These are phyloP conservation scores for Pythium apleroticum DNA, from an alignment of 352 stramenopile species.

Conservation along the genomic window DNA sequence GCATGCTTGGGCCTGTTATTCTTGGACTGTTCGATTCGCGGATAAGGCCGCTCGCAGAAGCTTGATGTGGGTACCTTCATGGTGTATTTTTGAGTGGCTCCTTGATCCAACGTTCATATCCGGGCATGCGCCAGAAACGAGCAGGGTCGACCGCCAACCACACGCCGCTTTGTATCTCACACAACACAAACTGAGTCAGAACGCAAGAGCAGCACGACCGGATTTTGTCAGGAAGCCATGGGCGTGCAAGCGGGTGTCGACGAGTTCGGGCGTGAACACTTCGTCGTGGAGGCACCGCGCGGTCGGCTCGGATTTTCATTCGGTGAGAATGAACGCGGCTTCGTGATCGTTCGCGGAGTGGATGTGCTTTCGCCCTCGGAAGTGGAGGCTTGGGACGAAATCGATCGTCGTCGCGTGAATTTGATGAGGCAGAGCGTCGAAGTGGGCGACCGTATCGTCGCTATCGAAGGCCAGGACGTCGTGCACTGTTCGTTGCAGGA, in stretches of 20 bases:
- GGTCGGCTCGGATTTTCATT: constrained; percentile 57
- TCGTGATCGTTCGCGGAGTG: constrained; percentile 46
- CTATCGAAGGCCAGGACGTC: constrained; percentile 48
- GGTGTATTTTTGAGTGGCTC: background rate
- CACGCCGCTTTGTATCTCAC: background rate
- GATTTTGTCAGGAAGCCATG: constrained; percentile 16
- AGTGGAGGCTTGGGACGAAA: constrained; percentile 33
- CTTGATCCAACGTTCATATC: background rate
- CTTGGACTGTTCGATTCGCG: background rate
- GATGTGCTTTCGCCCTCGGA: constrained; percentile 29
- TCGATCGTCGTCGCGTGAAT: constrained; percentile 34
- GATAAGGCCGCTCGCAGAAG: constrained; percentile 2
- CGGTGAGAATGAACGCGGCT: constrained; percentile 43
- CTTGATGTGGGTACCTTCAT: background rate
- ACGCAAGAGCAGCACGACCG: background rate
- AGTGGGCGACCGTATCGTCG: constrained; percentile 50
- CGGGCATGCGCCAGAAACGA: background rate
- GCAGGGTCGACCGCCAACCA: background rate
- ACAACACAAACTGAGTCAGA: background rate
- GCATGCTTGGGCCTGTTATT: background rate
- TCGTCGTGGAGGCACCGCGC: constrained; percentile 43
- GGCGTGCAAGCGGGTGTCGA: constrained; percentile 33
- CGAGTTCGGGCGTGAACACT: constrained; percentile 50
- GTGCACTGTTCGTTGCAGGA: constrained; percentile 42
- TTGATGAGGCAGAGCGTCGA: constrained; percentile 35